Evolutionary conservation across 2,329 filamentous ascomycete genomes (phyloP).

Genomic region (Periconia macrospinosa): DNA sequence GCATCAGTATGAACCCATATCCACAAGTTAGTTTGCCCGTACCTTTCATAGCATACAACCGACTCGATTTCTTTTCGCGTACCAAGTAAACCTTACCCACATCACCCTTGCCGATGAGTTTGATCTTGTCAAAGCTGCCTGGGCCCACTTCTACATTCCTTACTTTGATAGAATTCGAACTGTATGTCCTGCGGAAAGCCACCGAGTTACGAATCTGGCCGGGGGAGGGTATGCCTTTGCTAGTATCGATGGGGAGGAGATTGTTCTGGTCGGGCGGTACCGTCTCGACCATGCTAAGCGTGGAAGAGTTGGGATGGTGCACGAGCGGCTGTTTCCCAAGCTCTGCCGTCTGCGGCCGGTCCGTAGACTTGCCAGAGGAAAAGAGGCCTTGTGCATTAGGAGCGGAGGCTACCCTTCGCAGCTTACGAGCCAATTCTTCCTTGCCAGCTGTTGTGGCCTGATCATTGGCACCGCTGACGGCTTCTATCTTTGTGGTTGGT

Average conservation of each 20-base stretch:
- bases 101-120: constrained; percentile 97
- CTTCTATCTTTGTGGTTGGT: constrained; percentile 62
- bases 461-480: constrained; percentile 64
- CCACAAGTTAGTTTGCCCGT: constrained; percentile 29
- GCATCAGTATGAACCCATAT: constrained; percentile 25
- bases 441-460: constrained; percentile 77
- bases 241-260: constrained; percentile 37
- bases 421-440: constrained; percentile 89
- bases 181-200: constrained; percentile 92
- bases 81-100: constrained; percentile 98
- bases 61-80: constrained; percentile 93
- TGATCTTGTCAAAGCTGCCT: constrained; percentile 98
- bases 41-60: constrained; percentile 99
- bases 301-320: constrained; percentile 56
- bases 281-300: constrained; percentile 58
- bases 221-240: constrained; percentile 64
- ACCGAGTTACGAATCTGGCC: constrained; percentile 66
- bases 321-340: constrained; percentile 79
- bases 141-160: constrained; percentile 95
- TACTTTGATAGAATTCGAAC: constrained; percentile 98
- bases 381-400: constrained; percentile 97
- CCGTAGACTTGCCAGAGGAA: constrained; percentile 49
- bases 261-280: constrained; percentile 29
- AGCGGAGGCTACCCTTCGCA: constrained; percentile 91
- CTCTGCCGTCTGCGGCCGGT: constrained; percentile 80